Evolutionary conservation across 2,329 filamentous ascomycete genomes (phyloP), one percentile per base, ranked within the genome.

Genomic region (Helotiales sp.): DNA sequence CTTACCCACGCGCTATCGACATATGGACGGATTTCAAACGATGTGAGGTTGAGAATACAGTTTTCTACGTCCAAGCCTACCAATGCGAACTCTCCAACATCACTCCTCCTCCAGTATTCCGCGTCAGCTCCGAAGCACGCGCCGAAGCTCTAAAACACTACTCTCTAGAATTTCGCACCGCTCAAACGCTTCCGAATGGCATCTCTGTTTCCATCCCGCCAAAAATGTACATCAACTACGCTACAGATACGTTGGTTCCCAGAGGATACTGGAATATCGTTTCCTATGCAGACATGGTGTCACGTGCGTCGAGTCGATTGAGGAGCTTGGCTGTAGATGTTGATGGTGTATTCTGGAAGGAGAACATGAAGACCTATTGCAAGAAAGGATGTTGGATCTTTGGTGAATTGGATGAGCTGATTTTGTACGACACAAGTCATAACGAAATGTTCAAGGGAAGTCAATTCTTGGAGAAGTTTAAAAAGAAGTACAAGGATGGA

Each of bases 61-160:
- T 34, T 10, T 61, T 59, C 52, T 61, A 52, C 46, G 40, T 36
- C n/a, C 56, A 59, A 34, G 24, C 53, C 42, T 63, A 63, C 52
- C 15, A 30, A 17, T 47, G 36, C 40, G 22, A 46, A 10, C 50
- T 57, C 40, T 33, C 51, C 3, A 5, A 50, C 3, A 33, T 15
- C 8, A 9, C 22, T 3, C 44, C 58, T 3, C 61, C 58, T 1
- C 5, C 50, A 2, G 15, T 63, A 1, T 24, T 61, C 5, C 51
- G 51, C 6, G 44, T 52, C 2, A 53, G 15, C 5, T n/a, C 17
- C 3, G 54, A 57, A 44, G 29, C 61, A 7, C 50, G 61, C 12
- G 7, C 4, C 2, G 55, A 58, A 48, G 58, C 48, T 3, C 50
- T 57, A 2, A 52, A 54, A 25, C 50, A 54, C 44, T 63, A 60